phyloP scores from a whole-genome alignment of 306 rosid genomes.

The Lathyrus tuberosus region DNA sequence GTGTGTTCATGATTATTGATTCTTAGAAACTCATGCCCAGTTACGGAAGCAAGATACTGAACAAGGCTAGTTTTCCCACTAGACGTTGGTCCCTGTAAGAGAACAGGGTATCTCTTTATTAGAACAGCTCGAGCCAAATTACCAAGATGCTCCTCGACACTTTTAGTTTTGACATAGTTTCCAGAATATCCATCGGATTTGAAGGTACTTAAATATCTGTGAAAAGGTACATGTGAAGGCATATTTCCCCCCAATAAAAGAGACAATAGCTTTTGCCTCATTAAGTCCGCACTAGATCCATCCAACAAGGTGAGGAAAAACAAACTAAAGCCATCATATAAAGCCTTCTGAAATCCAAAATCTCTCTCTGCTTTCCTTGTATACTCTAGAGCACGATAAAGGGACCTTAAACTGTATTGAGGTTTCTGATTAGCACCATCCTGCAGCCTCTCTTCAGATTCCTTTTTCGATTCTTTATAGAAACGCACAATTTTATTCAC shows the following conservation, averaged over 20 bases:
- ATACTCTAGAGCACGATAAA: slow-evolving; percentile 89
- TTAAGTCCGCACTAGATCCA: slow-evolving; percentile 63
- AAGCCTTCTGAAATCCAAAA: slow-evolving; percentile 65
- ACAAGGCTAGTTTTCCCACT: slow-evolving; percentile 98
- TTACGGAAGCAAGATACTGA: slow-evolving; percentile 75
- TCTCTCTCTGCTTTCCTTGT: slow-evolving; percentile 61
- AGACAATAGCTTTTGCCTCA: slow-evolving; percentile 62
- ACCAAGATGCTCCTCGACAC: slow-evolving; percentile 76
- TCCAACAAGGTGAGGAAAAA: slow-evolving; percentile 83
- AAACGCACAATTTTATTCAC: slow-evolving; percentile 63
- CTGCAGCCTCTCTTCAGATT: slow-evolving; percentile 81
- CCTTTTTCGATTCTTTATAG: slow-evolving; percentile 72
- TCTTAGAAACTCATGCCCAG: slow-evolving; percentile 83
- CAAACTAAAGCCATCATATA: slow-evolving; percentile 91
- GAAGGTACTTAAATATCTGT: slow-evolving; percentile 48
- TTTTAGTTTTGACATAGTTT: slow-evolving; percentile 63
- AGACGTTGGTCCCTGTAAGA: slow-evolving; percentile 96
- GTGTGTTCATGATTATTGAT: slow-evolving; percentile 98
- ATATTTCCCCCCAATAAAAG: slow-evolving; percentile 51
- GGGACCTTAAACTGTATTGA: slow-evolving; percentile 94
- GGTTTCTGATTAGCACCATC: slow-evolving; percentile 96
- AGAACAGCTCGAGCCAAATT: slow-evolving; percentile 82
- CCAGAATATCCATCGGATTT: slow-evolving; percentile 41
- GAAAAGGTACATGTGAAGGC: slow-evolving; percentile 56
- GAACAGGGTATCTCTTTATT: slow-evolving; percentile 78